Evolutionary conservation across 352 stramenopile species (phyloP).

Genomic region (Pythium rhizo-oryzae): DNA sequence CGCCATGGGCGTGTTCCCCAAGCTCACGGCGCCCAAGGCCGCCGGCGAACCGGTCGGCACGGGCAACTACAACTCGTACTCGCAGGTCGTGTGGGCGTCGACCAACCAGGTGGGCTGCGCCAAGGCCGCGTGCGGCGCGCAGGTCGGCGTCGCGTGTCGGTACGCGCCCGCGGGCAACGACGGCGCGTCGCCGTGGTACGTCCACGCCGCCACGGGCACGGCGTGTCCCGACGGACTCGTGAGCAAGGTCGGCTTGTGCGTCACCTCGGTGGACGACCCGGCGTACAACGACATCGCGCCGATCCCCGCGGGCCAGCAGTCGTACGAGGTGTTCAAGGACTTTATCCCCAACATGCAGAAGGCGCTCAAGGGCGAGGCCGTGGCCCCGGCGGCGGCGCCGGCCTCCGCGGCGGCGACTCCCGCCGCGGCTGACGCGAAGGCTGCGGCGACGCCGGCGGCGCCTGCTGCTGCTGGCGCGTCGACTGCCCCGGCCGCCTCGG

Average conservation of each 20-base stretch:
- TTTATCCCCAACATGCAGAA: constrained; percentile 62
- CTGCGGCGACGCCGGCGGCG: neutral
- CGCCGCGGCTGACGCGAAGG: neutral
- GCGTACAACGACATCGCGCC: constrained; percentile 52
- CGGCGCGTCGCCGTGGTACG: constrained; percentile 58
- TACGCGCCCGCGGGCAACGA: constrained; percentile 63
- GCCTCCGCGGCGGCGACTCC: constrained; percentile 1
- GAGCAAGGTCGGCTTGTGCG: constrained; percentile 48
- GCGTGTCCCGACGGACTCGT: constrained; percentile 55
- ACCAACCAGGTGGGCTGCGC: constrained; percentile 71
- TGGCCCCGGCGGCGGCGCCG: neutral
- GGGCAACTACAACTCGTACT: constrained; percentile 75
- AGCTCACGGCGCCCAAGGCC: constrained; percentile 43
- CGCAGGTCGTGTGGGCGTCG: constrained; percentile 68
- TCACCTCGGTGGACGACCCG: constrained; percentile 46
- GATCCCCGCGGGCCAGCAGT: constrained; percentile 54
- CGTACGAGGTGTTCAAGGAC: constrained; percentile 62
- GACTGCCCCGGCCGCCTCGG: neutral
- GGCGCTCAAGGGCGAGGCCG: constrained; percentile 42
- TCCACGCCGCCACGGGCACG: constrained; percentile 48
- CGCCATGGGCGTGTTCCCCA: constrained; percentile 48
- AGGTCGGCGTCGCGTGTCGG: constrained; percentile 57
- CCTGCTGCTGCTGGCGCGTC: neutral
- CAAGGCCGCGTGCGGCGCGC: constrained; percentile 42
- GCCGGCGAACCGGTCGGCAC: constrained; percentile 50